Percentiles rank a stretch among this genome's conserved stretches.
Evolutionary conservation across 1,139 yeast species (phyloP).

Genomic region (Candida freyschussii): DNA sequence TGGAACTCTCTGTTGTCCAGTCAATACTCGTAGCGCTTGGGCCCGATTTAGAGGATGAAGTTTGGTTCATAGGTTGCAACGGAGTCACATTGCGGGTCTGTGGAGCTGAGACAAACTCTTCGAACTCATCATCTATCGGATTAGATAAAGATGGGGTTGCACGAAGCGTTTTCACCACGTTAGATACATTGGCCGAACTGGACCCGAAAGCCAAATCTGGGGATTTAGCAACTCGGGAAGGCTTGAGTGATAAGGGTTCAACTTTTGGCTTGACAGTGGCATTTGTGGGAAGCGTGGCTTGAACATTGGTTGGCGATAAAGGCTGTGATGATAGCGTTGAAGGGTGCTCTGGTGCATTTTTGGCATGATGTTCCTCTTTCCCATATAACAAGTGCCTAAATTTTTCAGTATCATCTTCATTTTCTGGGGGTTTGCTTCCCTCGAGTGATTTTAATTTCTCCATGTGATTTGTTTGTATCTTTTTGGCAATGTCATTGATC

Average conservation of each 20-base stretch:
- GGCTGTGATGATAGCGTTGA: conserved; percentile 19
- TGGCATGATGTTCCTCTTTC: conserved; percentile 12
- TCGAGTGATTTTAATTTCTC: conserved; percentile 23
- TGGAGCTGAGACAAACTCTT: conserved; percentile 29
- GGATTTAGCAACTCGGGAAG: conserved; percentile 2
- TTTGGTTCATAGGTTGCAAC: not conserved
- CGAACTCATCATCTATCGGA: conserved; percentile 27
- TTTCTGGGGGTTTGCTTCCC: conserved; percentile 15
- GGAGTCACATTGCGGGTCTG: conserved; percentile 13
- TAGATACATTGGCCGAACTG: conserved; percentile 6
- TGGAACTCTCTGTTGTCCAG: conserved; percentile 17
- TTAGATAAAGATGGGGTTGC: conserved; percentile 8
- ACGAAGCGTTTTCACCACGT: conserved; percentile 11
- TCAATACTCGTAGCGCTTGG: conserved; percentile 10
- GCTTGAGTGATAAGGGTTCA: conserved; percentile 18
- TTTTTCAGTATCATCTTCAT: conserved; percentile 19
- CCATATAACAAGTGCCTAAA: conserved; percentile 20
- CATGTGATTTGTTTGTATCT: conserved; percentile 34
- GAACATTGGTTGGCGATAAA: conserved; percentile 20
- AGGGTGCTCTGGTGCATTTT: conserved; percentile 5
- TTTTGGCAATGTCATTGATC: conserved; percentile 33
- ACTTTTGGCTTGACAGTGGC: conserved; percentile 16
- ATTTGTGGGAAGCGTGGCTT: conserved; percentile 17
- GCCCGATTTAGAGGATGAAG: conserved; percentile 20
- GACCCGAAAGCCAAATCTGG: conserved; percentile 11